phyloP scores from a whole-genome alignment of 2,329 filamentous ascomycete species.

The Phaeosphaeriaceae sp. region DNA sequence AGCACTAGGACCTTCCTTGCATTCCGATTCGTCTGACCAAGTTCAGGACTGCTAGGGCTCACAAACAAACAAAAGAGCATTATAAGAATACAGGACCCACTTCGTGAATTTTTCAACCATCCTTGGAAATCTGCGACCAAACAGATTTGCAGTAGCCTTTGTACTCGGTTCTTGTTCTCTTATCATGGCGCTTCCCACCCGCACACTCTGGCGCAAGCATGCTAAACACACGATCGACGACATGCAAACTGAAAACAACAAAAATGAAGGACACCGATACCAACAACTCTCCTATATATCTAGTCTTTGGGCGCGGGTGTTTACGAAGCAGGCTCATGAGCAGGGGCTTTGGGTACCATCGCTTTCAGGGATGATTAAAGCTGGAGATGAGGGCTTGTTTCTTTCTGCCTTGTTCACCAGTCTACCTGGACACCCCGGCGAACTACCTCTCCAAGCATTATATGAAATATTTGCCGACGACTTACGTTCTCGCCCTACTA shows the following conservation, averaged over 20 bases:
- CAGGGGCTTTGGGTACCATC: slow-evolving; percentile 31
- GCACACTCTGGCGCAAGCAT: slow-evolving; percentile 34
- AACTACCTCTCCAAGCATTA: slow-evolving; percentile 32
- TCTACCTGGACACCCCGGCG: slow-evolving; percentile 28
- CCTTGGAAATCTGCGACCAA: slow-evolving; percentile 12
- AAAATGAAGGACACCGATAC: slow-evolving; percentile 17
- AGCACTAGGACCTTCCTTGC: slow-evolving; percentile 31
- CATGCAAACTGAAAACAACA: slow-evolving; percentile 17
- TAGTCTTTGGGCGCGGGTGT: slow-evolving; percentile 27
- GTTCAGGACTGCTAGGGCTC: slow-evolving; percentile 8
- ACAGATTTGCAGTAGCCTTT: slow-evolving; percentile 23
- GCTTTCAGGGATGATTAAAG: slow-evolving; percentile 40
- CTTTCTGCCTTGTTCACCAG: slow-evolving; percentile 34
- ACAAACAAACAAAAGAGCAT: slow-evolving; percentile 21
- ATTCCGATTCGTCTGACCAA: slow-evolving; percentile 34
- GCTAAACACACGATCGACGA: slow-evolving; percentile 21
- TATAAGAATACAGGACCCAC: slow-evolving; percentile 24
- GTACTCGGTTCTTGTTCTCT: slow-evolving; percentile 20
- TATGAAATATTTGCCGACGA: slow-evolving; percentile 37
- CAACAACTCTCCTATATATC: slow-evolving; percentile 19
- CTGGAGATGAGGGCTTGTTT: slow-evolving; percentile 40
- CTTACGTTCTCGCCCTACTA: slow-evolving; percentile 23
- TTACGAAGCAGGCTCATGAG: slow-evolving; percentile 24
- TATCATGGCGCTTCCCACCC: slow-evolving; percentile 38
- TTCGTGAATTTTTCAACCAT: neutral